Conservation (phyloP, 2,329 filamentous ascomycete genomes). For the Talaromyces albobiverticillius region DNA sequence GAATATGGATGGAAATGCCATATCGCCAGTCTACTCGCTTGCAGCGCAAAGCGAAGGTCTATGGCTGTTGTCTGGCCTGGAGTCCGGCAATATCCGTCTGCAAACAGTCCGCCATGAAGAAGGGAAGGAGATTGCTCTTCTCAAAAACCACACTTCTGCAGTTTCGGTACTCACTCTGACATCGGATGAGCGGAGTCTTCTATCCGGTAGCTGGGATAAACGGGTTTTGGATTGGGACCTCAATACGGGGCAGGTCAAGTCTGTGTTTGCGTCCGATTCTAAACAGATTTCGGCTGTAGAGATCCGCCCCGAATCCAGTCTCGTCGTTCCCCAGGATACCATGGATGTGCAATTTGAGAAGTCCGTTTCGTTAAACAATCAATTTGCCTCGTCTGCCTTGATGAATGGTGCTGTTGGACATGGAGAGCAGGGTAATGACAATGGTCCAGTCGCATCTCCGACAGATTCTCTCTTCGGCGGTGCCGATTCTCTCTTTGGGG, state of each 20-base stretch:
- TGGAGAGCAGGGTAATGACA: constrained; percentile 40
- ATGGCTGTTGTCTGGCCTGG: constrained; percentile 87
- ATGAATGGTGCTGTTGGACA: constrained; percentile 37
- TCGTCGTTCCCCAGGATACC: constrained; percentile 72
- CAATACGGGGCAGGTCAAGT: constrained; percentile 73
- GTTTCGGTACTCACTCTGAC: constrained; percentile 83
- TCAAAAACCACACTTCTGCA: constrained; percentile 83
- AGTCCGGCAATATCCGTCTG: constrained; percentile 88
- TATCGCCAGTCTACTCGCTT: constrained; percentile 93
- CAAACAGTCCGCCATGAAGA: constrained; percentile 93
- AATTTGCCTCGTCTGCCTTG: constrained; percentile 53
- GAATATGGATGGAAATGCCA: constrained; percentile 72
- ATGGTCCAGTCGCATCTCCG: constrained; percentile 62
- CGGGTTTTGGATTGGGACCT: constrained; percentile 92
- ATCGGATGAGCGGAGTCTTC: constrained; percentile 77
- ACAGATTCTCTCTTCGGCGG: constrained; percentile 81
- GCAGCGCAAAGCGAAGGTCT: constrained; percentile 86
- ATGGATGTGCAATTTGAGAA: constrained; percentile 56
- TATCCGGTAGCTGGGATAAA: constrained; percentile 97
- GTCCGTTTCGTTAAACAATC: constrained; percentile 75
- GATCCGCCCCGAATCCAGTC: constrained; percentile 70
- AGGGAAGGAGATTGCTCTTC: constrained; percentile 78
- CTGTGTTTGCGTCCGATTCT: constrained; percentile 72
- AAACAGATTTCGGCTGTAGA: constrained; percentile 88
- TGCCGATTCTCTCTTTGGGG: constrained; percentile 86